Evolutionary conservation across 2,329 filamentous ascomycete genomes (phyloP).

Genomic region (Polytolypa hystricis): DNA sequence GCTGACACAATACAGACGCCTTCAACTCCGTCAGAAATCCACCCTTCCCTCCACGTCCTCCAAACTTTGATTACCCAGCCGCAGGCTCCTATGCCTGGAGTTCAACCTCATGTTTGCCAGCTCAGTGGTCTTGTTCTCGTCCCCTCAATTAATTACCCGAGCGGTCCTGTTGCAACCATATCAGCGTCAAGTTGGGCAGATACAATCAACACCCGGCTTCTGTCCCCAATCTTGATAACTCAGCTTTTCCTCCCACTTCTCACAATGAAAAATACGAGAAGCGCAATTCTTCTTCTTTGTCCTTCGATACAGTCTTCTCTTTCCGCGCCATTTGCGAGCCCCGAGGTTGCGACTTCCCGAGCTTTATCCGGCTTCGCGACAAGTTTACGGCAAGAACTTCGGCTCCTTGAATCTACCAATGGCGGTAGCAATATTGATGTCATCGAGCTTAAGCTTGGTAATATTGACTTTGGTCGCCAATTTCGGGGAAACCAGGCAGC

Average conservation of each 20-base stretch:
- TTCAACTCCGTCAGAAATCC: slow-evolving; percentile 43
- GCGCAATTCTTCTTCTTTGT: slow-evolving; percentile 34
- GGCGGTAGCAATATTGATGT: slow-evolving; percentile 47
- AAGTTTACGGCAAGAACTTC: slow-evolving; percentile 68
- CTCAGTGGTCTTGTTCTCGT: slow-evolving; percentile 75
- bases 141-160: slow-evolving; percentile 65
- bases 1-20: slow-evolving; percentile 43
- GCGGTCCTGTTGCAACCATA: slow-evolving; percentile 75
- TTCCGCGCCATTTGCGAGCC: slow-evolving; percentile 42
- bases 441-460: slow-evolving; percentile 80
- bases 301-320: slow-evolving; percentile 37
- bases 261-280: slow-evolving; percentile 46
- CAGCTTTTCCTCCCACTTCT: slow-evolving; percentile 81
- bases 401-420: slow-evolving; percentile 44
- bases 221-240: slow-evolving; percentile 78
- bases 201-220: slow-evolving; percentile 80
- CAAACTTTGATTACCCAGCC: slow-evolving; percentile 59
- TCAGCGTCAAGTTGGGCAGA: slow-evolving; percentile 76
- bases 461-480: slow-evolving; percentile 69
- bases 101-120: slow-evolving; percentile 62
- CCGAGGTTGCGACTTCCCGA: slow-evolving; percentile 75
- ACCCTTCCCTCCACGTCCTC: slow-evolving; percentile 62
- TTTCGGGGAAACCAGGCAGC: slow-evolving; percentile 33
- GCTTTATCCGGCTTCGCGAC: slow-evolving; percentile 79
- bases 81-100: slow-evolving; percentile 64